Evolutionary conservation across 345 rosid species (phyloP), one percentile per base, ranked within the genome.

Genomic region (Brassica cretica): DNA sequence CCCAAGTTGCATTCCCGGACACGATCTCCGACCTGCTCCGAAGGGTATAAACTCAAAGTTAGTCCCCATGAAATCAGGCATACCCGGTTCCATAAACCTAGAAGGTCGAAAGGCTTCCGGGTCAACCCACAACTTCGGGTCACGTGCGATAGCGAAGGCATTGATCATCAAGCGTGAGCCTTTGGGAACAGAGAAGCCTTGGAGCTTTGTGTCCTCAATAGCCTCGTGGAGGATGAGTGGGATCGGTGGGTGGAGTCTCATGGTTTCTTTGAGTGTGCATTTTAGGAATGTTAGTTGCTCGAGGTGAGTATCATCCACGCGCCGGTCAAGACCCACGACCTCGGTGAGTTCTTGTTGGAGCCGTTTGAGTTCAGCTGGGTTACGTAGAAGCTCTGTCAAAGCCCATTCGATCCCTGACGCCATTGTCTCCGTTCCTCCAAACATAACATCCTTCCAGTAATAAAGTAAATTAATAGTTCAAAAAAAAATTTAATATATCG

Each of bases 371-470:
- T 92, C 92, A 2, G 87, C 83, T 0, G 97, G 97, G 73, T 84
- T 86, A 44, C 75, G 89, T 91, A 94, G 82, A 39, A 92, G 80
- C 79, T 94, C 98, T 1, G 98, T 67, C 79, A 94, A 65, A 25
- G 91, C 87, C 98, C 98, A 94, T 58, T 94, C 98, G 18, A 94
- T 94, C 1, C 90, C 96, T 2, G 98, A 94, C 5, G 97, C 98
- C 74, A 94, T 93, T 3, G 46, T 39, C 46, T 39, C 46, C 46
- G 46, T 39, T 39, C 46, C 46, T 39, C 46, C 46, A 39, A 39
- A 94, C 98, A 94, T 94, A 58, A 92, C 97, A 68, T 94, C 98
- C 98, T 76, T 64, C 15, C 10, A 51, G 12, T 21, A 71, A 60
- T 33, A 68, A 74, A 63, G 11, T 18, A 1, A 62, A 64, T 55